Evolutionary conservation across 108 stramenopile species (phyloP), one percentile per base, ranked within the genome.

Genomic region (Heterococcus sp.): DNA sequence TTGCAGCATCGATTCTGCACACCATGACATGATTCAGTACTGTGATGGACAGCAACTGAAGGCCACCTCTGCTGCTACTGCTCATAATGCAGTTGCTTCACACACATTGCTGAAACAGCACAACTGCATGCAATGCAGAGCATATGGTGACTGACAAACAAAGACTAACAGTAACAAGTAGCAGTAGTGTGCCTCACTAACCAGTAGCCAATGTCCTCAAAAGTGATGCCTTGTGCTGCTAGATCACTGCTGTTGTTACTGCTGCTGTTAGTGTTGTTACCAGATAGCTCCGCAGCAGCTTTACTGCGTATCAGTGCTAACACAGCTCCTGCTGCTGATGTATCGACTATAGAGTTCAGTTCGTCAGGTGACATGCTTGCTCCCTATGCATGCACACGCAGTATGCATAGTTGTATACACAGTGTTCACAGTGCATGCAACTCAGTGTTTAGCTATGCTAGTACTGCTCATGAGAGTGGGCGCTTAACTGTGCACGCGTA

Each of bases 381-480:
- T 8, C 46, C 46, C 46, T 58, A 21, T 14, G 46, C 14, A 21
- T 21, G 46, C 66, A 32, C 3, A 32, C 66, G 3, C 3, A 3
- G 8, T 32, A 28, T 29, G 66, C 66, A 74, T 63, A 66, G 68
- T 32, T 74, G 72, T 35, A 35, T 72, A 66, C 68, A 69, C 68
- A 74, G 73, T 8, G 81, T 74, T 68, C 81, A 82, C 65, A 82
- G 36, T 14, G 73, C 72, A n/a, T n/a, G n/a, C n/a, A n/a, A n/a
- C n/a, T n/a, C n/a, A n/a, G n/a, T n/a, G n/a, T n/a, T n/a, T n/a
- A n/a, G n/a, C n/a, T n/a, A n/a, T n/a, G n/a, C n/a, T n/a, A n/a
- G n/a, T n/a, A n/a, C n/a, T n/a, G n/a, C n/a, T n/a, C n/a, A n/a
- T n/a, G n/a, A n/a, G n/a, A n/a, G n/a, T n/a, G n/a, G n/a, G n/a